Evolutionary conservation across 257 asterid species (phyloP).

Genomic region (Salvia rosmarinus): DNA sequence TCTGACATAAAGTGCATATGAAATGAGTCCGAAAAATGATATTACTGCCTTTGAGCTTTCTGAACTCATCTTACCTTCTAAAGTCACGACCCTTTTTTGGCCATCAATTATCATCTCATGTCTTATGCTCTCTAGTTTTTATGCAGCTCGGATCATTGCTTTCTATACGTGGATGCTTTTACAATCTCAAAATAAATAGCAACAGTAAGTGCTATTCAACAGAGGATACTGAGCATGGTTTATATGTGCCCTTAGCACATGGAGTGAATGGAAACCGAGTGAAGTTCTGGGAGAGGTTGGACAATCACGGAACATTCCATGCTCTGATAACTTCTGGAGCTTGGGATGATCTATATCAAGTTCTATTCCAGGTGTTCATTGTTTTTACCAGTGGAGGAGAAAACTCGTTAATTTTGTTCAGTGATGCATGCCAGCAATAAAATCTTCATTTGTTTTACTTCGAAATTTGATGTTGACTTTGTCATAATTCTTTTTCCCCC

Average conservation of each 20-base stretch:
- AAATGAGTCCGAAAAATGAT: constrained; percentile 2
- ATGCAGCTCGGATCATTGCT: constrained; percentile 75
- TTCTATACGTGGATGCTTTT: constrained; percentile 74
- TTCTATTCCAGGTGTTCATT: constrained; percentile 70
- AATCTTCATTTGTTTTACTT: background rate
- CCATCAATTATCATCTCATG: constrained; percentile 22
- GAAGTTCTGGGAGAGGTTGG: constrained; percentile 34
- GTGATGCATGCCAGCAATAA: background rate
- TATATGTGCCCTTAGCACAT: constrained; percentile 48
- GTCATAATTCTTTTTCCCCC: background rate
- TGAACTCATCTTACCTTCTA: constrained; percentile 16
- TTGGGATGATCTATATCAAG: constrained; percentile 59
- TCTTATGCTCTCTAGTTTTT: constrained; percentile 36
- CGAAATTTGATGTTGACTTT: background rate
- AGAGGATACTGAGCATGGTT: constrained; percentile 65
- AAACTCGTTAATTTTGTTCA: constrained; percentile 13
- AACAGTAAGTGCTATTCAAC: constrained; percentile 29
- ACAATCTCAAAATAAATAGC: constrained; percentile 33
- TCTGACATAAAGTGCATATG: constrained; percentile 24
- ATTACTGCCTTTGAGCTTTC: constrained; percentile 8
- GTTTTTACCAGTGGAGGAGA: constrained; percentile 1
- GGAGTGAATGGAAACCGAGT: constrained; percentile 42
- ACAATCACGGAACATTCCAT: constrained; percentile 32
- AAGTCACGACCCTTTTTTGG: constrained; percentile 20
- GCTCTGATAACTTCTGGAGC: constrained; percentile 38